Percentiles rank a stretch among this genome's conserved stretches.
Evolutionary conservation across 768 basidiomycete genomes (phyloP).

Genomic region (Tulasnella sp.): DNA sequence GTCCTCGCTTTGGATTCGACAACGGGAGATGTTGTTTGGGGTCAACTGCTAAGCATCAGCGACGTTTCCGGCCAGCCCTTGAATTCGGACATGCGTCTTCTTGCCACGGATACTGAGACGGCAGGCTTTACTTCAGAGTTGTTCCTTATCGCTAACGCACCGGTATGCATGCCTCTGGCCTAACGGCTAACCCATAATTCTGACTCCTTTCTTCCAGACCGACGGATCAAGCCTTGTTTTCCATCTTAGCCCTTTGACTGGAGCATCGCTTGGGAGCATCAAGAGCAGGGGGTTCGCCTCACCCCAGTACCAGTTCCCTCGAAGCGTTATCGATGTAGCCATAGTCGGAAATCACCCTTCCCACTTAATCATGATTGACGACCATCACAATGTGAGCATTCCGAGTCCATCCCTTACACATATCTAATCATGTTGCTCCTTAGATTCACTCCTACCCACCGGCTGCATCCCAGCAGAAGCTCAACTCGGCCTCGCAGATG

Average conservation of each 20-base stretch:
- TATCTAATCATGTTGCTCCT: background rate
- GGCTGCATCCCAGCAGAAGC: background rate
- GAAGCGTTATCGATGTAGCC: background rate
- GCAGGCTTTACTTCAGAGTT: background rate
- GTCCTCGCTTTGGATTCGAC: constrained; percentile 75
- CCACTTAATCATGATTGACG: constrained; percentile 50
- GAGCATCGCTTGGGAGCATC: constrained; percentile 29
- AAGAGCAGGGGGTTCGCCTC: background rate
- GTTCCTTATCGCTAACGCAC: background rate
- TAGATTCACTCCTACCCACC: constrained; percentile 11
- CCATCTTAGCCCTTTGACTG: constrained; percentile 71
- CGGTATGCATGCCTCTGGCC: background rate
- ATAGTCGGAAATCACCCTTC: background rate
- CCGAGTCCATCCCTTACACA: background rate
- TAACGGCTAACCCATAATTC: background rate
- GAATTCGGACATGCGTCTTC: constrained; percentile 41
- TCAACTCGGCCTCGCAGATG: background rate
- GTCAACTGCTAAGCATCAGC: constrained; percentile 63
- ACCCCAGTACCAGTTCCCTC: background rate
- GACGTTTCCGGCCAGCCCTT: constrained; percentile 37
- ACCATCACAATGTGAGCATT: constrained; percentile 58
- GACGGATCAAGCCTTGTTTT: constrained; percentile 36
- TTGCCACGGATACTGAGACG: constrained; percentile 37
- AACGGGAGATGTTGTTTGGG: constrained; percentile 74
- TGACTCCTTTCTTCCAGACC: background rate